These are phyloP conservation scores for Colletotrichum tamarilloi DNA, from an alignment of 2,329 filamentous ascomycete species.

Conservation along the genomic window DNA sequence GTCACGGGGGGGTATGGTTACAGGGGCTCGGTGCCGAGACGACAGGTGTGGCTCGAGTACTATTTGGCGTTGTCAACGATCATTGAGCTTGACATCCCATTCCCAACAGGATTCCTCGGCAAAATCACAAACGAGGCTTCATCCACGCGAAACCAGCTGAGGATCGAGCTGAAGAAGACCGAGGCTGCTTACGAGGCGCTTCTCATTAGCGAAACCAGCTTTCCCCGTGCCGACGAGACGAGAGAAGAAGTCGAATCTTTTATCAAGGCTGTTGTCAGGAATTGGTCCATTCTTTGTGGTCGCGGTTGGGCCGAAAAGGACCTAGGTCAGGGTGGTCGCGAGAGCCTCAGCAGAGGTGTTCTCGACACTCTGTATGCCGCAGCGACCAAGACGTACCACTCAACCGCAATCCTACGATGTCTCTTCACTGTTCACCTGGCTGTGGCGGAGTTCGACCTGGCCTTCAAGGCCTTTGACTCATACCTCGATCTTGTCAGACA, in stretches of 20 bases:
- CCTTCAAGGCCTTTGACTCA: constrained; percentile 89
- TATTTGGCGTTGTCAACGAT: constrained; percentile 84
- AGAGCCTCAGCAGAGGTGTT: constrained; percentile 78
- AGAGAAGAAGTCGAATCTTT: constrained; percentile 86
- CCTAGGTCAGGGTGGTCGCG: constrained; percentile 83
- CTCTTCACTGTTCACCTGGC: constrained; percentile 90
- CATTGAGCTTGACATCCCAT: constrained; percentile 73
- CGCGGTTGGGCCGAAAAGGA: constrained; percentile 84
- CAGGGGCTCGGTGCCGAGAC: constrained; percentile 68
- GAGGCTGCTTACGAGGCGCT: constrained; percentile 84
- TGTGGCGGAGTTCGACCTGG: constrained; percentile 91
- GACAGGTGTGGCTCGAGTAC: constrained; percentile 86
- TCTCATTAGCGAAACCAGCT: constrained; percentile 81
- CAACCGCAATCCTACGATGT: constrained; percentile 85
- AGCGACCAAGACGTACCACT: constrained; percentile 94
- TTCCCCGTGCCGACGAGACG: constrained; percentile 84
- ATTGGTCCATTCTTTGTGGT: constrained; percentile 87
- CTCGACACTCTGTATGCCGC: constrained; percentile 91
- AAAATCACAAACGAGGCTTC: constrained; percentile 53
- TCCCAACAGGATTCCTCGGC: constrained; percentile 60
- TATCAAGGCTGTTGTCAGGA: constrained; percentile 81
- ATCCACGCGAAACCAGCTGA: constrained; percentile 72
- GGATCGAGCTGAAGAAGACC: constrained; percentile 81
- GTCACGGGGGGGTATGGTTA: constrained; percentile 67
- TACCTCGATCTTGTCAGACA: constrained; percentile 90